Evolutionary conservation across 2,329 filamentous ascomycete species (phyloP).

Genomic region (Aspergillus fischeri): DNA sequence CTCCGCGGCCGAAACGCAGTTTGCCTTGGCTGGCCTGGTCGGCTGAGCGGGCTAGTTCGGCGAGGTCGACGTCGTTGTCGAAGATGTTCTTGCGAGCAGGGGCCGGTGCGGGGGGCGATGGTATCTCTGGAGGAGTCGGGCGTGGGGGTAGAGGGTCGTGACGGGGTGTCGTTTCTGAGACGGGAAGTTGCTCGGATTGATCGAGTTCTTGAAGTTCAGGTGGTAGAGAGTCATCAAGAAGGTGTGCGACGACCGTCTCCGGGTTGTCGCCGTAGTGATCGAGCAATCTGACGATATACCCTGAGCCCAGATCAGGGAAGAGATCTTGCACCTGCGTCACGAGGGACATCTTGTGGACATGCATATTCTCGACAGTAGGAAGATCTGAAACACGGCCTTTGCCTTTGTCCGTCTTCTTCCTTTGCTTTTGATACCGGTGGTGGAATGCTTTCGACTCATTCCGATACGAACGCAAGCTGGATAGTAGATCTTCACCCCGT

Average conservation of each 20-base stretch:
- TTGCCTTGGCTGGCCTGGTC: slow-evolving; percentile 45
- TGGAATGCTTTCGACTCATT: slow-evolving; percentile 36
- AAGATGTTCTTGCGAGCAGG: slow-evolving; percentile 64
- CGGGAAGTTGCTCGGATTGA: slow-evolving; percentile 52
- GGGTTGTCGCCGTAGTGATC: slow-evolving; percentile 74
- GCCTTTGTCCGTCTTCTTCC: slow-evolving; percentile 36
- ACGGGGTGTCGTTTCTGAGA: slow-evolving; percentile 47
- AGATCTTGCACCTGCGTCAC: slow-evolving; percentile 90
- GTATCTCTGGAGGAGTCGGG: slow-evolving; percentile 31
- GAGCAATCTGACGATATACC: slow-evolving; percentile 73
- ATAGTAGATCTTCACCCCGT: slow-evolving; percentile 38
- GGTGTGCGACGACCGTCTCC: slow-evolving; percentile 74
- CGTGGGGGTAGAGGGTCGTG: slow-evolving; percentile 55
- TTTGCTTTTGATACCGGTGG: slow-evolving; percentile 40
- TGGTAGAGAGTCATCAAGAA: slow-evolving; percentile 74
- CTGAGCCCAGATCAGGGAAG: slow-evolving; percentile 81
- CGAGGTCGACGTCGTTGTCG: slow-evolving; percentile 71
- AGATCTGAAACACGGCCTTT: slow-evolving; percentile 32
- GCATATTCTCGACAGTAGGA: slow-evolving; percentile 49
- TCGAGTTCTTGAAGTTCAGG: slow-evolving; percentile 62
- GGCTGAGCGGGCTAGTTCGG: slow-evolving; percentile 60
- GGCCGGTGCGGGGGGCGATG: slow-evolving; percentile 28
- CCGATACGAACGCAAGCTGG: slow-evolving; percentile 38
- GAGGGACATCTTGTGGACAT: slow-evolving; percentile 77
- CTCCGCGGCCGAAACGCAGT: slow-evolving; percentile 72